phyloP scores from a whole-genome alignment of 768 basidiomycete genomes.

The Paxillus involutus region DNA sequence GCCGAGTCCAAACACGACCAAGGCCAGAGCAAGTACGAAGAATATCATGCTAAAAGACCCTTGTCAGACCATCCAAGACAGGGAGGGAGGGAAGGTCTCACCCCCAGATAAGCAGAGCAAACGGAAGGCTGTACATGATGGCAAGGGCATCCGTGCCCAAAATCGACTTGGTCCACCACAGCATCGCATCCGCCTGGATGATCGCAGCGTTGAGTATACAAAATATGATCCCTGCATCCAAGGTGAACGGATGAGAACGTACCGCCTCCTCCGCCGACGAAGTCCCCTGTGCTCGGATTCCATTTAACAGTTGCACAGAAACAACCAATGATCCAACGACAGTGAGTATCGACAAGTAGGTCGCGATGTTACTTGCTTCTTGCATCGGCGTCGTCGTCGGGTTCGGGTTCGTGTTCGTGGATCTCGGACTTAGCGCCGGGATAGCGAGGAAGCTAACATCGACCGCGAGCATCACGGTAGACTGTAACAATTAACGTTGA shows the following conservation, averaged over 20 bases:
- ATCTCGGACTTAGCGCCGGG: conserved; percentile 9
- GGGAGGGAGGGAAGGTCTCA: conserved; percentile 26
- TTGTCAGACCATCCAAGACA: background rate
- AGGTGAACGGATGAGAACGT: conserved; percentile 7
- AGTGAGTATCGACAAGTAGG: conserved; percentile 6
- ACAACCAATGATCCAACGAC: conserved; percentile 8
- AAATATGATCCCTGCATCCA: background rate
- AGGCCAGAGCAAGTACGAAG: conserved; percentile 5
- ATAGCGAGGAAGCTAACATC: conserved; percentile 36
- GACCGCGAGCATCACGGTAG: conserved; percentile 34
- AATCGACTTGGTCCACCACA: conserved; percentile 14
- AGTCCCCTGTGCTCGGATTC: conserved; percentile 35
- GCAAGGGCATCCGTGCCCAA: conserved; percentile 44
- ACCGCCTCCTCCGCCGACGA: conserved; percentile 40
- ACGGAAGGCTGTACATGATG: conserved; percentile 50
- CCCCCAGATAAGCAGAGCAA: conserved; percentile 54
- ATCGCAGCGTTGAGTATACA: background rate
- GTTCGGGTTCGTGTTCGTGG: background rate
- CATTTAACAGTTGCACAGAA: conserved; percentile 6
- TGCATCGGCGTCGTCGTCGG: background rate
- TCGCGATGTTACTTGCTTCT: background rate
- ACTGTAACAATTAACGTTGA: conserved; percentile 12
- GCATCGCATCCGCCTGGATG: background rate
- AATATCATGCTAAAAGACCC: conserved; percentile 4
- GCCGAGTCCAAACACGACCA: conserved; percentile 1